A percentile compares a stretch with the other conserved stretches of the same genome.
Conservation (phyloP, 2,329 filamentous ascomycete species). For the Verticillium alfalfae region DNA sequence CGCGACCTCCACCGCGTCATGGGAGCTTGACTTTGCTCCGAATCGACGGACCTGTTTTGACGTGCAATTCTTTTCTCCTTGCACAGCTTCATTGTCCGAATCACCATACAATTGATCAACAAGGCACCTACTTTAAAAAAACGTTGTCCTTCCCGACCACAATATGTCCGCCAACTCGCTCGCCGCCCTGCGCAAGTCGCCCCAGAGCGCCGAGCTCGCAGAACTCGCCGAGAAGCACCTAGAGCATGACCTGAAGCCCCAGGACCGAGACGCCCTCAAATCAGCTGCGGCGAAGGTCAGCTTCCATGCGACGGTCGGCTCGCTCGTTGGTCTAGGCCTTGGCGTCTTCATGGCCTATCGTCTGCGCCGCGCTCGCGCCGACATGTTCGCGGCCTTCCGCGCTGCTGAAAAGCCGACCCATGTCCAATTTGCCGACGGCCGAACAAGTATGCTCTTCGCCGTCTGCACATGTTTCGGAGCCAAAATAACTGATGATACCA, state of each 20-base stretch:
- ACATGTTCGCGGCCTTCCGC: slow-evolving; percentile 58
- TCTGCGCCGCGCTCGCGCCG: slow-evolving; percentile 46
- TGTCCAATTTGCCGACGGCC: slow-evolving; percentile 56
- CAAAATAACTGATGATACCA: slow-evolving; percentile 16
- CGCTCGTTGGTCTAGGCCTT: slow-evolving; percentile 53
- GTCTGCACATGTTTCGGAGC: background rate
- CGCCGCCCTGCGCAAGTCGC: slow-evolving; percentile 25
- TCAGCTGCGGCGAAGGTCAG: slow-evolving; percentile 50
- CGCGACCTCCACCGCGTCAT: background rate
- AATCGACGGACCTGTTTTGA: background rate
- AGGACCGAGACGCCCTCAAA: slow-evolving; percentile 53
- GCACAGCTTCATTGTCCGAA: background rate
- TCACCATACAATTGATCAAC: background rate
- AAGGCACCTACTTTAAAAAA: too few relatives aligned
- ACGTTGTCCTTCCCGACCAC: background rate
- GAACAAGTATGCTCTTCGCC: slow-evolving; percentile 35
- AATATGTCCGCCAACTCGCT: slow-evolving; percentile 15
- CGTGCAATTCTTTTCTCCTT: background rate
- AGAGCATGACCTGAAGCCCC: slow-evolving; percentile 44
- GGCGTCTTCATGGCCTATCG: slow-evolving; percentile 53
- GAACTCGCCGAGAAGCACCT: slow-evolving; percentile 53
- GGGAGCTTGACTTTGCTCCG: background rate
- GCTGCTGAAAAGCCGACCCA: slow-evolving; percentile 56
- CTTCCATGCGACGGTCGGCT: slow-evolving; percentile 51
- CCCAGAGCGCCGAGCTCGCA: slow-evolving; percentile 40